Evolutionary conservation across 148 eudicot genomes (phyloP).

Genomic region (Vaccinium macrocarpon): DNA sequence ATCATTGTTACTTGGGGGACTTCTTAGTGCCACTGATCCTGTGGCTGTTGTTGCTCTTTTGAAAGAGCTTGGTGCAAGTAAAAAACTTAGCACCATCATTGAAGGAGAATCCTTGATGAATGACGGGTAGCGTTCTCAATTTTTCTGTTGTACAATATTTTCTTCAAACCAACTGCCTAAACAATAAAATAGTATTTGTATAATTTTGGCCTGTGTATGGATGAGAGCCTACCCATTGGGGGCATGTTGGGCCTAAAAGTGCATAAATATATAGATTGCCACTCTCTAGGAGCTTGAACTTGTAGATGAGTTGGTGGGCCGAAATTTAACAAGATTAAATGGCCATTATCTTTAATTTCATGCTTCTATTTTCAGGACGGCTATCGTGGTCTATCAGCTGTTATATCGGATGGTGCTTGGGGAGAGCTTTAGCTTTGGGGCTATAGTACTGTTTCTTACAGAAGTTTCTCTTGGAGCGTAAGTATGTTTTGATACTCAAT

Average conservation of each 20-base stretch:
- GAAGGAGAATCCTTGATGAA: slow-evolving; percentile 99
- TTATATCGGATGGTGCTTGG: slow-evolving; percentile 77
- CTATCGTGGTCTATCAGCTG: slow-evolving; percentile 88
- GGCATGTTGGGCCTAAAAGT: neutral
- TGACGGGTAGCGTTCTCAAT: slow-evolving; percentile 65
- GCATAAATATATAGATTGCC: neutral
- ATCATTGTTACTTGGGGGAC: slow-evolving; percentile 89
- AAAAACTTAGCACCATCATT: slow-evolving; percentile 85
- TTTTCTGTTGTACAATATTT: neutral
- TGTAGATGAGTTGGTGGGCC: neutral
- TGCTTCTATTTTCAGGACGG: slow-evolving; percentile 55
- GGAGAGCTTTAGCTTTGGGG: slow-evolving; percentile 56
- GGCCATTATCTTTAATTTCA: neutral
- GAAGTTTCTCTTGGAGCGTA: slow-evolving; percentile 95
- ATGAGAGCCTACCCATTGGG: neutral
- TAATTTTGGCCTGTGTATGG: neutral
- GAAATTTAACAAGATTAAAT: neutral
- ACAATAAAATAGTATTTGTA: neutral
- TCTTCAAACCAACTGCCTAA: neutral
- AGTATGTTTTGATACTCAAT: slow-evolving; percentile 25
- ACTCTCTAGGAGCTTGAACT: neutral
- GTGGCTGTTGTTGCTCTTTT: slow-evolving; percentile 95
- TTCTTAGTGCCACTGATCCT: slow-evolving; percentile 98
- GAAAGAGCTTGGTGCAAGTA: slow-evolving; percentile 99
- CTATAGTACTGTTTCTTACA: slow-evolving; percentile 56